phyloP scores from a whole-genome alignment of 208 protist species.

The Trypanosoma grayi region DNA sequence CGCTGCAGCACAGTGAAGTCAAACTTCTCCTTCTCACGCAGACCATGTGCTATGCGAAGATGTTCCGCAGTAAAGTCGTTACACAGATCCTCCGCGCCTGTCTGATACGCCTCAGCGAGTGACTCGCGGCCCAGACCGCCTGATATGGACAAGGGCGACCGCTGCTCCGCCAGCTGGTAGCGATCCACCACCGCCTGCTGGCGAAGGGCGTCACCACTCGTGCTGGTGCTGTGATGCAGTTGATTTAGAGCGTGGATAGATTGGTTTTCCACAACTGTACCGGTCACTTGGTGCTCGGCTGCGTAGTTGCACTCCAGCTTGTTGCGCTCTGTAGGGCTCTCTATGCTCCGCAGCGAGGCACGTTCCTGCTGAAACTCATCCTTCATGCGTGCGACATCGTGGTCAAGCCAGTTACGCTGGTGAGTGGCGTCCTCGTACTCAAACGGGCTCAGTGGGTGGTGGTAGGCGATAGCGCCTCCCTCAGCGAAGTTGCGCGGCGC shows the following conservation, averaged over 20 bases:
- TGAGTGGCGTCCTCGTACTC: slow-evolving; percentile 44
- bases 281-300: slow-evolving; percentile 28
- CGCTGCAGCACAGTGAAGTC: slow-evolving; percentile 83
- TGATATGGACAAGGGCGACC: slow-evolving; percentile 12
- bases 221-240: slow-evolving; percentile 50
- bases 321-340: slow-evolving; percentile 34
- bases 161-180: slow-evolving; percentile 27
- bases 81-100: neutral
- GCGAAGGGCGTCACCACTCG: slow-evolving; percentile 35
- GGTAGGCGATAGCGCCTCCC: slow-evolving; percentile 65
- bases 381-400: slow-evolving; percentile 46
- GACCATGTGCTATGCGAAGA: slow-evolving; percentile 67
- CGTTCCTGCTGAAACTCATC: slow-evolving; percentile 31
- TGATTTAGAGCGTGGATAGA: slow-evolving; percentile 39
- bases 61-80: slow-evolving; percentile 61
- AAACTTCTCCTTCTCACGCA: slow-evolving; percentile 79
- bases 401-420: slow-evolving; percentile 47
- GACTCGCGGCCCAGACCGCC: slow-evolving; percentile 29
- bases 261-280: slow-evolving; percentile 30
- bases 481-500: slow-evolving; percentile 81
- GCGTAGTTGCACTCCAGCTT: slow-evolving; percentile 28
- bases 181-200: slow-evolving; percentile 58
- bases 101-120: slow-evolving; percentile 11
- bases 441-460: slow-evolving; percentile 35
- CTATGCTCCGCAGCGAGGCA: slow-evolving; percentile 31